Base-by-base conservation (phyloP, 2,329 filamentous ascomycete species). In the Neocatenulostroma microsporum region DNA sequence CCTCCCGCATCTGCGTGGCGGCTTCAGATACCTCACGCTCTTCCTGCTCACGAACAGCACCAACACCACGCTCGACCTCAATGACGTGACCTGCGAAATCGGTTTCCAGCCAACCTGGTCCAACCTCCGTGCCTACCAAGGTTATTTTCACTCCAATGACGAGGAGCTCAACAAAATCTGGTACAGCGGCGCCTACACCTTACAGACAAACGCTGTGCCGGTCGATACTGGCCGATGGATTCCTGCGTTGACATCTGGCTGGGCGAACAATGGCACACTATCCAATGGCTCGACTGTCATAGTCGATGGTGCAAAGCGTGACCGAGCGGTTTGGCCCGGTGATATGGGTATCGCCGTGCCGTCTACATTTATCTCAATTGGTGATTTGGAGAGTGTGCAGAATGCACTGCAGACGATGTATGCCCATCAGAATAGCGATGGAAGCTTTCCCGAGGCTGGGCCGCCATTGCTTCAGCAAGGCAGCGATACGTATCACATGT, bases 131-230 rank as follows among this genome's bases (percentile, higher is more conserved):
- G 59, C 60, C 2, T 56, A 51, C 31, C 47, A 44, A 27, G 63
- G 64, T 1, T 65, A 66, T 43, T 53, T 53, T 41, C 40, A 61
- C 43, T 49, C 41, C 11, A 47, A 47, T n/a, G 54, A 57, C 23
- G 62, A 70, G 21, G 49, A 72, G 9, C 61, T 78, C 34, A 76
- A 77, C 49, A 62, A 63, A 5, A 70, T 74, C 31, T 76, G 73
- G 72, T 76, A 76, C 44, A 67, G 64, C 26, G 72, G 61, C n/a
- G 61, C 60, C 12, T 63, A 63, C 39, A 64, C 61, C 1, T 35
- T 62, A 10, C 61, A 64, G 23, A 61, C 59, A 1, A 61, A 62
- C 21, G 50, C 50, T 4, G 57, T 57, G 2, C 59, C 60, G 1
- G 49, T 45, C 13, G 50, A 58, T 27, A 60, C 53, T 36, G 60